Conservation (phyloP, 116 monocot species). For the Trichopus zeylanicus region DNA sequence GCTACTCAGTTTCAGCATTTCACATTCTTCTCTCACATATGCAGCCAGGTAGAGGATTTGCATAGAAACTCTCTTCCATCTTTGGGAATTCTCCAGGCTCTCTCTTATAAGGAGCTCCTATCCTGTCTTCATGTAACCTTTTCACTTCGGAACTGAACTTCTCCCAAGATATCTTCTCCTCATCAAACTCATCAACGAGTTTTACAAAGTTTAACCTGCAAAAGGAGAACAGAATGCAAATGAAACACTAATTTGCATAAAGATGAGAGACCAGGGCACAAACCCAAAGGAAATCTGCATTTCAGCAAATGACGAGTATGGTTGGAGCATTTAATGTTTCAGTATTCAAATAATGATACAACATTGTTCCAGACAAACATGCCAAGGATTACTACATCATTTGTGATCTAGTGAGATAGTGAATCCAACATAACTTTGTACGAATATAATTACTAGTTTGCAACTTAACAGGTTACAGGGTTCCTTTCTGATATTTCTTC, state of each 20-base stretch:
- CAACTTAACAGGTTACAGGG: no score
- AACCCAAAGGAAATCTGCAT: not conserved
- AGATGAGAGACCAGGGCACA: not conserved
- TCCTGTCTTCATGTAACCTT: slow-evolving; percentile 61
- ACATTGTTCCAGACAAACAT: no score
- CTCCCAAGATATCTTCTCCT: slow-evolving; percentile 75
- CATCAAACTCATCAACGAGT: slow-evolving; percentile 75
- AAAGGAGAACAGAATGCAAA: not conserved
- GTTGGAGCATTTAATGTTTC: no score
- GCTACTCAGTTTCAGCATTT: not conserved
- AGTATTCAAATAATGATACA: no score
- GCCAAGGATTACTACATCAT: no score
- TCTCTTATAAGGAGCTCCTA: slow-evolving; percentile 73
- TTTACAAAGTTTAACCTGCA: slow-evolving; percentile 75
- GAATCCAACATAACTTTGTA: no score
- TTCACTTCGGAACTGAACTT: slow-evolving; percentile 83
- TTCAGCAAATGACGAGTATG: no score
- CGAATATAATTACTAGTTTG: no score
- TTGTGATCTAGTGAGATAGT: no score
- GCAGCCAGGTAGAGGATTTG: slow-evolving; percentile 88
- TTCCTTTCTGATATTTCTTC: no score
- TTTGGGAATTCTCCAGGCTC: slow-evolving; percentile 81
- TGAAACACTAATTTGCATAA: no score
- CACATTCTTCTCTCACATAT: slow-evolving; percentile 48
- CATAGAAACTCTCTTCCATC: slow-evolving; percentile 92